These are phyloP conservation scores for Tephrocybe sp. DNA, from an alignment of 768 basidiomycete genomes.

Conservation along the genomic window DNA sequence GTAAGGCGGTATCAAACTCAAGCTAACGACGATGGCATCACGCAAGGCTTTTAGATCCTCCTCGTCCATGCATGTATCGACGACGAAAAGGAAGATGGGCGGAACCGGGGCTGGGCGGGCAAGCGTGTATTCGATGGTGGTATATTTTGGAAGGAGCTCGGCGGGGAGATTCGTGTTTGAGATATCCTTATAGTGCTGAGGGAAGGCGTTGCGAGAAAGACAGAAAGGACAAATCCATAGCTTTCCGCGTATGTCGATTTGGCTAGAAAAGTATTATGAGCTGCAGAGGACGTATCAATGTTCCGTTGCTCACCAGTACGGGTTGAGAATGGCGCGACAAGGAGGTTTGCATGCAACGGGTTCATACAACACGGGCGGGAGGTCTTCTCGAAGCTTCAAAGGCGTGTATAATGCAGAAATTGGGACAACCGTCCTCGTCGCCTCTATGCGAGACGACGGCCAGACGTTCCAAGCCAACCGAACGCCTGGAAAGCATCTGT, in stretches of 20 bases:
- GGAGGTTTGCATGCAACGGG: conserved; percentile 98
- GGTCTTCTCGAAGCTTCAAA: conserved; percentile 88
- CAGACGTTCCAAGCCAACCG: conserved; percentile 98
- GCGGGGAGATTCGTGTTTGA: conserved; percentile 95
- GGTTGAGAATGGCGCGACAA: conserved; percentile 96
- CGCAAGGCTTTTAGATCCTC: conserved; percentile 95
- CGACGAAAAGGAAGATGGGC: conserved; percentile 94
- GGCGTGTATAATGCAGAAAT: conserved; percentile 98
- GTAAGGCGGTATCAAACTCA: conserved; percentile 90
- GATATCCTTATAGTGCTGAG: conserved; percentile 98
- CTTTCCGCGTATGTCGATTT: conserved; percentile 97
- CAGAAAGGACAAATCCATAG: conserved; percentile 99
- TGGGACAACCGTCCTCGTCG: conserved; percentile 95
- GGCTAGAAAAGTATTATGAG: conserved; percentile 47
- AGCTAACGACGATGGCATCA: conserved; percentile 91
- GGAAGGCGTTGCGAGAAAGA: conserved; percentile 93
- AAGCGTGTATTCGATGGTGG: conserved; percentile 99
- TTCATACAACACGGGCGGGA: conserved; percentile 95
- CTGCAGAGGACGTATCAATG: conserved; percentile 1
- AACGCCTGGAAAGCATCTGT: conserved; percentile 54
- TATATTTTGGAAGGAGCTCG: conserved; percentile 96
- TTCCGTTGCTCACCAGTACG: conserved; percentile 74
- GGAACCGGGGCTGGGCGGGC: conserved; percentile 87
- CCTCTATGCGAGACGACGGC: conserved; percentile 97
- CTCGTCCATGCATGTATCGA: conserved; percentile 95